Conservation (phyloP, 441 rosid genomes). For the Adansonia grandidieri region DNA sequence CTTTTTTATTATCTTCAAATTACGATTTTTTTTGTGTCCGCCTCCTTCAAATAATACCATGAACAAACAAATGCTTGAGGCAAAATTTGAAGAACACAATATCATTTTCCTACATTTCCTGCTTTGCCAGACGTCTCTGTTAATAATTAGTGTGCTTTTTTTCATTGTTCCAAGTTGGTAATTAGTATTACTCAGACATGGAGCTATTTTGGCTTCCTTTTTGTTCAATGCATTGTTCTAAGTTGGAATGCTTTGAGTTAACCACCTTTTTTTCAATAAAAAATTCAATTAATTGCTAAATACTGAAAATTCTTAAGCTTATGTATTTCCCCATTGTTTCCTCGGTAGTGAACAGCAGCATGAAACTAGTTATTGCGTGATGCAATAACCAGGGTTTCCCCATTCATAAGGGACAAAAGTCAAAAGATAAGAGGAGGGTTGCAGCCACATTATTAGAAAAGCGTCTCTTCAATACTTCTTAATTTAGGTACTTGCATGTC, state of each 20-base stretch:
- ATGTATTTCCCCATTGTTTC: conserved; percentile 11
- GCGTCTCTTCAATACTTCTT: neutral
- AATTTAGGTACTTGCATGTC: neutral
- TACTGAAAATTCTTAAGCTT: conserved; percentile 30
- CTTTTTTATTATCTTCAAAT: too few relatives aligned
- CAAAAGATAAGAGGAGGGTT: neutral
- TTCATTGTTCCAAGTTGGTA: neutral
- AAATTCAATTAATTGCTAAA: neutral
- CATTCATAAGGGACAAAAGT: conserved; percentile 7
- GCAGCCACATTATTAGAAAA: conserved; percentile 14
- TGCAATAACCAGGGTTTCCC: neutral
- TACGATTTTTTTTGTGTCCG: neutral
- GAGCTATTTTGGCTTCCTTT: conserved; percentile 4
- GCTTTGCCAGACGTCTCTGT: neutral
- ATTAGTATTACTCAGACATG: neutral
- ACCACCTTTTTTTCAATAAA: too few relatives aligned
- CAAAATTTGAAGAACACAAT: neutral
- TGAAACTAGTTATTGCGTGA: neutral
- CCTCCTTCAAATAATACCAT: neutral
- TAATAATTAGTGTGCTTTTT: neutral
- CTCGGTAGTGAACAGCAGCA: neutral
- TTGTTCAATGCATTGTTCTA: neutral
- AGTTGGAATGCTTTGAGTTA: too few relatives aligned
- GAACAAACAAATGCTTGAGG: neutral
- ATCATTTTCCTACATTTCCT: neutral